Base-by-base conservation (phyloP, 2,329 filamentous ascomycete species). In the Claviceps cyperi region DNA sequence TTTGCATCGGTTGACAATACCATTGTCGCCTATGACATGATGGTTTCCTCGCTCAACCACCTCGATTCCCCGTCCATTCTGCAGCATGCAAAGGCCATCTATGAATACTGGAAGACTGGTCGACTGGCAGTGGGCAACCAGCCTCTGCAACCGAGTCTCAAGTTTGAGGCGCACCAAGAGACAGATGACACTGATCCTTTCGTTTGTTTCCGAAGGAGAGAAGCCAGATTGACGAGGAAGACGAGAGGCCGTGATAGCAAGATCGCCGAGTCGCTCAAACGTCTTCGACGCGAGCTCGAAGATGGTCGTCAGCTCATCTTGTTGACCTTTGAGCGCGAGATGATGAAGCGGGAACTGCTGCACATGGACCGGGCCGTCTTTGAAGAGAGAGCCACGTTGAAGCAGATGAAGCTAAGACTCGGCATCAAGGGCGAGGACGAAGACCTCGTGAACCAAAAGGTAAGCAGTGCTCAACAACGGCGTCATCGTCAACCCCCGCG, bases 181-280 rank as follows among this genome's bases (percentile, higher is more conserved):
- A 94, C 84, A 53, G 92, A 98, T 66, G 92, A 98, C 64, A 81
- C 86, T 59, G 92, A 98, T 68, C 92, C 92, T 46, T 98, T 95
- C 69, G 90, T 98, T 60, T 98, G 92, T 69, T 98, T 98, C 78
- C 81, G 92, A 63, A 82, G 92, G 58, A 86, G 92, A 55, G 92
- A 98, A 68, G 86, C 94, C 45, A 84, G 92, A 51, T 88, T 94
- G 65, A 91, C 89, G 47, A 85, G 92, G 59, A 98, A 97, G 71
- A 98, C 92, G 38, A 80, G 92, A 62, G 88, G 87, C 58, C 82
- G 92, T 61, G 92, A 98, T 71, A 87, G 87, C 37, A 91, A 95
- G 67, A 88, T 91, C 59, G 87, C 86, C 50, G 92, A 98, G 64
- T 96, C 95, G 66, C 77, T 98, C 57, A 92, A 92, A 72, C 87